Base-by-base conservation (phyloP, 2,329 filamentous ascomycete species). In the Epicoccum nigrum region DNA sequence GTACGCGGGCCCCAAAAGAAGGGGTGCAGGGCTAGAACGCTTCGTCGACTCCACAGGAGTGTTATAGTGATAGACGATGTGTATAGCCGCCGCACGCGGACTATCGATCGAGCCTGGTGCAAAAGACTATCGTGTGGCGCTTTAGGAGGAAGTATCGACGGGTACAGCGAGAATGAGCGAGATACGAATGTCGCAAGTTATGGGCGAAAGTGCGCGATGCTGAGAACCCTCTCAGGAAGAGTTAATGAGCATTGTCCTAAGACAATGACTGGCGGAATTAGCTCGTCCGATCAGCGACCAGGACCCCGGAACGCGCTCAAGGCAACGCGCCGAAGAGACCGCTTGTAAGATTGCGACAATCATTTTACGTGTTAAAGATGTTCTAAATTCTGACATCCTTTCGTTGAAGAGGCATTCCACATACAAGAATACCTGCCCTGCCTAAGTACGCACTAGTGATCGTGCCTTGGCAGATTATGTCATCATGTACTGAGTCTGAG, bases 171-270 rank as follows among this genome's bases (percentile, higher is more conserved):
- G 15, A 16, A 9, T 20, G 12, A 28, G 41, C 31, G 28, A 12
- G 35, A n/a, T 27, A 17, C 16, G 27, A 25, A 48, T 54, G 47
- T 43, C 52, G 55, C 55, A 48, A 47, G 32, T 17, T 32, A 47
- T 8, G 40, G 34, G 46, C 40, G 12, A 42, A 37, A 50, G 35
- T 38, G 50, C 52, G 55, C 49, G 44, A 55, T 58, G 27, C 42
- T 39, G 33, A 17, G 37, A 28, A 7, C 7, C n/a, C n/a, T 12
- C 13, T 43, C 16, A 38, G 21, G 13, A n/a, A 38, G 13, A 11
- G 38, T 37, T 13, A 4, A 30, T 41, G 9, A 27, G 42, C 27
- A 23, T 11, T n/a, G 19, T 5, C 5, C 23, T 9, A 5, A 13
- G 33, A 16, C 17, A n/a, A 7, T 33, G 33, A 25, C 15, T 38